Base-by-base conservation (phyloP, 129 eudicot species). In the Silybum marianum region DNA sequence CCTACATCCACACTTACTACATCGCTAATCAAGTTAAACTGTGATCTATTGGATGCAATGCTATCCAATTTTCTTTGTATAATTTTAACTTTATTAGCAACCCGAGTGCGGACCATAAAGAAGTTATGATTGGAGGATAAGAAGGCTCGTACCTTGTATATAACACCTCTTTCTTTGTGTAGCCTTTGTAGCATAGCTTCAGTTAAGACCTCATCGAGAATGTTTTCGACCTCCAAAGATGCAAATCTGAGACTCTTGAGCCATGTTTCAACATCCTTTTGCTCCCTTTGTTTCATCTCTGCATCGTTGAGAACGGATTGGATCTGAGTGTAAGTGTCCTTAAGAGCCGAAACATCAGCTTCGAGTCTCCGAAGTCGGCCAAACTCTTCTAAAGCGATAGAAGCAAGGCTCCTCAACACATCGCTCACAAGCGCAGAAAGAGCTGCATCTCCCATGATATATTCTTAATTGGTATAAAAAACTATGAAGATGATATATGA, bases 221-320 rank as follows among this genome's bases (percentile, higher is more conserved):
- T 38, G 51, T 66, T 67, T 66, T 78, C 81, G 2, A 77, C 73
- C 73, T 65, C 39, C 73, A 77, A 65, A 65, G 73, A 65, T 66
- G 74, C 24, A 7, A 65, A 54, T 72, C 54, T 80, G 9, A 80
- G 83, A 16, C 40, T 60, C 32, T 54, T 40, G n/a, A 80, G 71
- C 83, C 83, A 80, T 34, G 42, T 32, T 25, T 71, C 26, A 16
- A 80, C 78, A 71, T 38, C 63, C 36, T 34, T 54, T 39, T 79
- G 25, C 39, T 54, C 32, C 25, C 0, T 54, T 10, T 34, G 71
- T 34, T 71, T 58, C 62, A 48, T 1, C 62, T 79, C 58, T 32
- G 77, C 77, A 51, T 79, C 83, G 11, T 36, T 38, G 62, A 72
- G 83, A 72, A 80, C 78, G 18, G 28, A 72, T 80, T 60, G 39